Evolutionary conservation across 495 filamentous ascomycete genomes (phyloP), one percentile per base, ranked within the genome.

Genomic region (Tuber calosporum): DNA sequence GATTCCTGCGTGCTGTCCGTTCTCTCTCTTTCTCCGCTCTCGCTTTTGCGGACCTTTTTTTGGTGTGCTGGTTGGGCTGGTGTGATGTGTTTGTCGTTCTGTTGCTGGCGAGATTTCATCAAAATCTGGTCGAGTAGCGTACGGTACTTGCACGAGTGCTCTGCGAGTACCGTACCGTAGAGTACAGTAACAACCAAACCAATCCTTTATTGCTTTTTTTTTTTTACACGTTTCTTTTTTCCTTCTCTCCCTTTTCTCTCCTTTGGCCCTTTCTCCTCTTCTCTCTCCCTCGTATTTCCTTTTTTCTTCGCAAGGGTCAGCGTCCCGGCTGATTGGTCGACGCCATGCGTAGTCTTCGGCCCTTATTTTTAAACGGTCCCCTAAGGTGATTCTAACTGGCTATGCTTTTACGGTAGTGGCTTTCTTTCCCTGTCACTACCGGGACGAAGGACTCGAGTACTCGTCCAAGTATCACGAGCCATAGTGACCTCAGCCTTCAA

Each of bases 51-150:
- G 26, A 15, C 26, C 53, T 22, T 62, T 62, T 62, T 62, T 62
- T 62, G 53, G 53, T 62, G 53, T 6, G 71, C 67, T 78, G 74
- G 67, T 77, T 77, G 74, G 76, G 34, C 53, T 69, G 20, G 66
- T 62, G 41, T 78, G 76, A 78, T 78, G 76, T 78, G 76, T 77
- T 78, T 77, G 43, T 66, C 40, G 68, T 68, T 78, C 76, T 78
- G 37, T 73, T 76, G 76, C 70, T 78, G 66, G 72, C 36, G 40
- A 41, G 70, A 40, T 68, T 70, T 45, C 70, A 73, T 26, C 53
- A 62, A 17, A 62, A 62, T 62, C 53, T 62, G n/a, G n/a, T n/a
- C n/a, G n/a, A n/a, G n/a, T n/a, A n/a, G n/a, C n/a, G n/a, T n/a
- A n/a, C n/a, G n/a, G n/a, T n/a, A n/a, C n/a, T n/a, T n/a, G n/a